Percentiles rank a stretch among this genome's conserved stretches.
Evolutionary conservation across 164 flowering plant genomes (phyloP).

Genomic region (Macadamia integrifolia): DNA sequence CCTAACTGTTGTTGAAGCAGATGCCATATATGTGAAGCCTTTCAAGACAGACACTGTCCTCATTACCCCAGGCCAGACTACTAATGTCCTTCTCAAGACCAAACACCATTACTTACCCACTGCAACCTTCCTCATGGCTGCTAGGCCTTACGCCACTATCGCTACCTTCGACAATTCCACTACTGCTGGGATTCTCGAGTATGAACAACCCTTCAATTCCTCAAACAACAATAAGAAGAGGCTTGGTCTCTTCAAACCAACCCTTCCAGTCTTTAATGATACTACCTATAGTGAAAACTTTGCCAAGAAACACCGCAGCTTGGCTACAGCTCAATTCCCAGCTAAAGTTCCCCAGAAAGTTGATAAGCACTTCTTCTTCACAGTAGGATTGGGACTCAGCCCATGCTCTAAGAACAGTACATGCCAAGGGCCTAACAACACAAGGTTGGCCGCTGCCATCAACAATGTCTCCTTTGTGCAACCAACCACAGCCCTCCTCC

Average conservation of each 20-base stretch:
- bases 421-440: constrained; percentile 31
- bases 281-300: constrained; percentile 11
- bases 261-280: constrained; percentile 13
- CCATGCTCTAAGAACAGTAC: constrained; percentile 16
- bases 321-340: constrained; percentile 13
- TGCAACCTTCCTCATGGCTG: constrained; percentile 17
- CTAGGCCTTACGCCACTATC: constrained; percentile 13
- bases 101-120: constrained; percentile 1
- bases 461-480: constrained; percentile 8
- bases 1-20: constrained; percentile 45
- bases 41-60: constrained; percentile 35
- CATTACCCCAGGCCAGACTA: constrained; percentile 43
- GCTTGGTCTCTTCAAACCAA: constrained; percentile 11
- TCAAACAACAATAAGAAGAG: not conserved
- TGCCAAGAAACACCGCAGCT: constrained; percentile 7
- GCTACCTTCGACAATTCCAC: constrained; percentile 18
- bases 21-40: constrained; percentile 51
- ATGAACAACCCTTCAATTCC: not conserved
- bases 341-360: constrained; percentile 11
- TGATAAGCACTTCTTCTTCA: constrained; percentile 15
- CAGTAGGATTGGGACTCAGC: constrained; percentile 17
- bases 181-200: constrained; percentile 15
- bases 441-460: constrained; percentile 2
- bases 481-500: constrained; percentile 9
- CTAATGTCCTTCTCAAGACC: constrained; percentile 8